phyloP scores from a whole-genome alignment of 2,329 filamentous ascomycete genomes.

The Trichophyton mentagrophytes region DNA sequence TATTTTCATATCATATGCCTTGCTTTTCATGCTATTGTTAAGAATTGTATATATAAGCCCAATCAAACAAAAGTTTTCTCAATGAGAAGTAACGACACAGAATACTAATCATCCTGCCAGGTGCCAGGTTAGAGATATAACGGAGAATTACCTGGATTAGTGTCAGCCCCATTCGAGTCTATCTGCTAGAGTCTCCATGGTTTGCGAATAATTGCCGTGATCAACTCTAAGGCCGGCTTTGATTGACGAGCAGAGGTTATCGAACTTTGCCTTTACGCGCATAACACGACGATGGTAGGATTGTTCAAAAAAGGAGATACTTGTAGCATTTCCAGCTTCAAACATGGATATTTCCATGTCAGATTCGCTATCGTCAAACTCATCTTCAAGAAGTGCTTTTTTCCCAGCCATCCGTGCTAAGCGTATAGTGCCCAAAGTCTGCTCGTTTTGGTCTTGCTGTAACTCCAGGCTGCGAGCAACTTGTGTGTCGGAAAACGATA shows the following conservation, averaged over 20 bases:
- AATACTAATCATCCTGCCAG: neutral
- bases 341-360: constrained; percentile 26
- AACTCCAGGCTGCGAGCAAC: constrained; percentile 27
- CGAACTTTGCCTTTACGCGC: constrained; percentile 50
- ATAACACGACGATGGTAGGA: constrained; percentile 42
- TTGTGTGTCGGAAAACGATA: constrained; percentile 54
- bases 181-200: constrained; percentile 73
- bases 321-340: constrained; percentile 30
- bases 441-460: constrained; percentile 27
- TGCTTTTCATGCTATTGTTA: neutral
- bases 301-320: constrained; percentile 26
- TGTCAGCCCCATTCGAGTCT: constrained; percentile 48
- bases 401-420: constrained; percentile 5
- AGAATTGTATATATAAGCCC: neutral
- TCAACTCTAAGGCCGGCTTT: constrained; percentile 60
- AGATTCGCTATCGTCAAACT: constrained; percentile 18
- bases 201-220: constrained; percentile 55
- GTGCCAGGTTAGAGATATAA: neutral
- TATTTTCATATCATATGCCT: neutral
- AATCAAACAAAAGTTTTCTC: neutral
- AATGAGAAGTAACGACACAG: neutral
- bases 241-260: constrained; percentile 56
- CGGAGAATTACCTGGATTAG: neutral
- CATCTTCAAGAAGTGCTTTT: constrained; percentile 14
- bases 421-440: constrained; percentile 12